Evolutionary conservation across 2,329 filamentous ascomycete genomes (phyloP).

Genomic region (Alternaria sp.): DNA sequence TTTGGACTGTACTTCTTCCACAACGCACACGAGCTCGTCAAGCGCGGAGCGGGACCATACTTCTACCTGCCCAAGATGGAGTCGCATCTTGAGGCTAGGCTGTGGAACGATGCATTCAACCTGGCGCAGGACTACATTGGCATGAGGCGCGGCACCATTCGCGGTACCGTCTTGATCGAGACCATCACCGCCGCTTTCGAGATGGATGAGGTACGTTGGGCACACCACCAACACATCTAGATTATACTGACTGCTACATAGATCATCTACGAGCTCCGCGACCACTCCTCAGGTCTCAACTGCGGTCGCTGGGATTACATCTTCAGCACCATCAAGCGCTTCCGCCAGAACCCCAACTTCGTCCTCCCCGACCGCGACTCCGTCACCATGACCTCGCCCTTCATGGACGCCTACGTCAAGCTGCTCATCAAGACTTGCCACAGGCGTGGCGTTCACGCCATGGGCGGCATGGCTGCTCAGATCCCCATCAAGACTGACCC

Average conservation of each 20-base stretch:
- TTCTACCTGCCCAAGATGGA: conserved; percentile 99
- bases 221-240: neutral
- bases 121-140: conserved; percentile 91
- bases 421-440: conserved; percentile 98
- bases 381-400: conserved; percentile 97
- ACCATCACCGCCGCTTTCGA: conserved; percentile 97
- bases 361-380: conserved; percentile 88
- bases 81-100: conserved; percentile 91
- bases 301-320: conserved; percentile 99
- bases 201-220: conserved; percentile 80
- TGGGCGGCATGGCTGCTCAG: conserved; percentile 98
- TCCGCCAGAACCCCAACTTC: conserved; percentile 92
- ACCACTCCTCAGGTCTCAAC: conserved; percentile 96
- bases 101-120: conserved; percentile 99
- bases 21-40: conserved; percentile 88
- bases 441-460: conserved; percentile 94
- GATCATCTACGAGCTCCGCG: conserved; percentile 98
- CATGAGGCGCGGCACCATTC: conserved; percentile 88
- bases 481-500: conserved; percentile 98
- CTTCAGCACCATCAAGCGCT: conserved; percentile 99
- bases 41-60: conserved; percentile 87
- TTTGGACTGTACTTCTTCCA: conserved; percentile 99
- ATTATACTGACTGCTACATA: conserved; percentile 31
- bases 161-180: conserved; percentile 95
- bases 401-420: conserved; percentile 98